phyloP scores from a whole-genome alignment of 1,284 basidiomycete species.

The Pseudozyma pruni region DNA sequence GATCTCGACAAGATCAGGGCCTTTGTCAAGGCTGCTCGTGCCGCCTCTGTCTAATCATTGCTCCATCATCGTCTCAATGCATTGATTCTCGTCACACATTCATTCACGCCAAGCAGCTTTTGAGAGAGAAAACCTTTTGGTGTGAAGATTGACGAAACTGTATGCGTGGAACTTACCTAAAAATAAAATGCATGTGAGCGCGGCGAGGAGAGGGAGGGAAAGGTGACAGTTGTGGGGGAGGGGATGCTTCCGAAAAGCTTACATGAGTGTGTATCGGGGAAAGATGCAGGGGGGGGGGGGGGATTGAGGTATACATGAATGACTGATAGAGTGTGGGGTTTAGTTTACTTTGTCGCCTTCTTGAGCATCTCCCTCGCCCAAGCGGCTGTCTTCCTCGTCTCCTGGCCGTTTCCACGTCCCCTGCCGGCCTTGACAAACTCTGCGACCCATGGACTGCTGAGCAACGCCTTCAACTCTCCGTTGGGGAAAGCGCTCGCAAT shows the following conservation, averaged over 20 bases:
- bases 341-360: conserved; percentile 50
- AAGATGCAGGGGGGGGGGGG: not conserved
- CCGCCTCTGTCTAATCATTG: not conserved
- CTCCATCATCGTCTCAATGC: not conserved
- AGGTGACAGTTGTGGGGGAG: conserved; percentile 2
- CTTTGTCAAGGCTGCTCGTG: conserved; percentile 38
- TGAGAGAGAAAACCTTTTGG: not conserved
- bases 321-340: conserved; percentile 1
- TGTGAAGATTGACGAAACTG: not conserved
- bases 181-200: conserved; percentile 5
- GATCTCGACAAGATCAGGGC: conserved; percentile 53
- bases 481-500: conserved; percentile 79
- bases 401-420: conserved; percentile 69
- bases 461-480: conserved; percentile 73
- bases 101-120: not conserved
- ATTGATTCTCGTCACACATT: too few species aligned
- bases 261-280: conserved; percentile 2
- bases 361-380: conserved; percentile 72
- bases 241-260: not conserved
- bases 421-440: conserved; percentile 77
- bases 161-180: conserved; percentile 7
- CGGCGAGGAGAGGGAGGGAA: not conserved
- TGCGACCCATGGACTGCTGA: conserved; percentile 84
- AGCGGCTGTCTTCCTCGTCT: conserved; percentile 71
- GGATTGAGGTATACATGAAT: conserved; percentile 9